Base-by-base conservation (phyloP, 2,329 filamentous ascomycete genomes). In the Beauveria sp. region DNA sequence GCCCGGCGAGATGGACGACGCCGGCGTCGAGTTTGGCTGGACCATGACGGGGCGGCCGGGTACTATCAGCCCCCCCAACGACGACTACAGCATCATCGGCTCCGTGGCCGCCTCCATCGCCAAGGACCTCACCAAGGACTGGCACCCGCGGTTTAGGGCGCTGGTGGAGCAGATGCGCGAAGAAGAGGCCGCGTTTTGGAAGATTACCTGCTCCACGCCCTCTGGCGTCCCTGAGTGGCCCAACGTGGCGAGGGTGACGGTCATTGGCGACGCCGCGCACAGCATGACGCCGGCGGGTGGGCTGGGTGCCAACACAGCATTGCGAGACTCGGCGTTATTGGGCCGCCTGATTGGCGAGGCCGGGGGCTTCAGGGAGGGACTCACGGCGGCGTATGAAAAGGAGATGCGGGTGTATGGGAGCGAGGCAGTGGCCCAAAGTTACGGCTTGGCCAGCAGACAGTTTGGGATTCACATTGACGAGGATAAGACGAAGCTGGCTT, bases 191-290 rank as follows among this genome's bases (percentile, higher is more conserved):
- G 84, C 85, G 0, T 87, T 88, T 65, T 87, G 84, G 83, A 87
- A 86, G 66, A 86, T 88, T 53, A 86, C 84, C 2, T 87, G 83
- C 65, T 86, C 83, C 0, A 79, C 77, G 0, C 85, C 84, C 0
- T 75, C 75, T 0, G 84, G 84, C 1, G 82, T 87, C 0, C 85
- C 85, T 0, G 75, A 81, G 50, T 87, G 85, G 85, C 66, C 72
- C 9, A 86, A 84, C 50, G 78, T 85, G 58, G 77, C 80, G 0
- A 76, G 84, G 0, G 82, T 85, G 10, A 85, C 83, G 0, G 74
- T 85, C 0, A 81, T 86, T 59, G 83, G 83, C 1, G 83, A 86
- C 65, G 82, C 83, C 0, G 81, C 71, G 3, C 83, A 85, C 63
- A 78, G 77, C 0, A 85, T 85, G 82, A 85, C 81, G 0, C 83